Evolutionary conservation across 768 basidiomycete genomes (phyloP).

Genomic region (button mushroom (Agaricus bisporus)): DNA sequence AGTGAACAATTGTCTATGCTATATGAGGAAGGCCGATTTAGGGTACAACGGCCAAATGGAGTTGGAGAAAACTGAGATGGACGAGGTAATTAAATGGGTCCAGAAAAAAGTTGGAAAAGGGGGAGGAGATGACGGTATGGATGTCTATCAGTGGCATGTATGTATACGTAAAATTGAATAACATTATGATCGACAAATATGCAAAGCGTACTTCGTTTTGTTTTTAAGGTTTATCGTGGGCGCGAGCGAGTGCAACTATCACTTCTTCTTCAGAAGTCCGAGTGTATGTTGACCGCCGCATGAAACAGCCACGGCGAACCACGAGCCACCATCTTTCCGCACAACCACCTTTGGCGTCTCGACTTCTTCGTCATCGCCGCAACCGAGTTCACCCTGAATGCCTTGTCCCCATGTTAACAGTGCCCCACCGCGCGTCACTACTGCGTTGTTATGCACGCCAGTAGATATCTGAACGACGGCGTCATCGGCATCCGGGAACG

Average conservation of each 20-base stretch:
- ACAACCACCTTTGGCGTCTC: slow-evolving; percentile 63
- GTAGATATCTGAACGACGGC: slow-evolving; percentile 59
- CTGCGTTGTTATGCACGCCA: slow-evolving; percentile 71
- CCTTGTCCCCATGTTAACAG: slow-evolving; percentile 77
- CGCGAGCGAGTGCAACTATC: slow-evolving; percentile 11
- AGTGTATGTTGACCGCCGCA: slow-evolving; percentile 80
- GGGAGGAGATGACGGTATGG: neutral
- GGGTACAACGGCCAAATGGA: too few species aligned
- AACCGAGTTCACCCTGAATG: slow-evolving; percentile 71
- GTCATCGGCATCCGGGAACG: slow-evolving; percentile 60
- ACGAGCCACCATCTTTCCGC: slow-evolving; percentile 64
- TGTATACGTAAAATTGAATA: slow-evolving; percentile 1
- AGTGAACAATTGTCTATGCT: too few species aligned
- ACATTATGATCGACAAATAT: neutral
- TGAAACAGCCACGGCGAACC: slow-evolving; percentile 58
- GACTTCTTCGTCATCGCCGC: slow-evolving; percentile 52
- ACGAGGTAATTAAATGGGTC: neutral
- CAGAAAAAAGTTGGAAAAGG: too few species aligned
- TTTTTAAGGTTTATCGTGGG: too few species aligned
- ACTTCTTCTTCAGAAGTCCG: slow-evolving; percentile 64
- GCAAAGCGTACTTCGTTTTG: too few species aligned
- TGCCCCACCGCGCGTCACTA: slow-evolving; percentile 59
- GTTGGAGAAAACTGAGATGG: neutral
- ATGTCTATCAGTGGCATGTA: neutral
- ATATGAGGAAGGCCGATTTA: too few species aligned